phyloP scores from a whole-genome alignment of 331 rosid genomes.

The Quercus phellos region DNA sequence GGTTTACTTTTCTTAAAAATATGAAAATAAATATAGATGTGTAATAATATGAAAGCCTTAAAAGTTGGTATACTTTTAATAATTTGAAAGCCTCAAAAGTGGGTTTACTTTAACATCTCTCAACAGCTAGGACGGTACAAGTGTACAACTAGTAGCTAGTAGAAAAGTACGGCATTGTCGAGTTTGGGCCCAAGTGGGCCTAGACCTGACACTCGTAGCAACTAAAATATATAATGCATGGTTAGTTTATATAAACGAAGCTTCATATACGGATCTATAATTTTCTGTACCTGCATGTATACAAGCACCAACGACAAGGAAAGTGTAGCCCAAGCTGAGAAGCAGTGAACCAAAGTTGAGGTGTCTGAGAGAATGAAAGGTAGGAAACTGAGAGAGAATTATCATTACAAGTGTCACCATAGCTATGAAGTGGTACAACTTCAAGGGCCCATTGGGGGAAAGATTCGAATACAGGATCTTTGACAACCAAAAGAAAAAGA shows the following conservation, averaged over 20 bases:
- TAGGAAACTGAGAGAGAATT: conserved; percentile 70
- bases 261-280: neutral
- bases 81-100: too few species aligned
- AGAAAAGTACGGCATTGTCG: too few species aligned
- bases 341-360: conserved; percentile 63
- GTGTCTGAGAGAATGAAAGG: conserved; percentile 76
- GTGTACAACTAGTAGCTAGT: too few species aligned
- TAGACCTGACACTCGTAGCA: too few species aligned
- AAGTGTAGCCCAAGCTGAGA: conserved; percentile 68
- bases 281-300: conserved; percentile 53
- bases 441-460: conserved; percentile 60
- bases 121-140: too few species aligned
- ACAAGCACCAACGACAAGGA: conserved; percentile 66
- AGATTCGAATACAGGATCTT: conserved; percentile 67
- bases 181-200: too few species aligned
- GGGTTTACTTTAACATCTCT: too few species aligned
- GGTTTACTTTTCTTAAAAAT: too few species aligned
- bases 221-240: neutral
- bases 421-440: conserved; percentile 75
- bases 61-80: too few species aligned
- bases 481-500: neutral
- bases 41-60: too few species aligned
- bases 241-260: neutral
- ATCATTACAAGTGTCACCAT: conserved; percentile 79
- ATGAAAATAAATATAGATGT: too few species aligned